These are phyloP conservation scores for Leishmania gerbilli DNA, from an alignment of 208 protist genomes.

Conservation along the genomic window DNA sequence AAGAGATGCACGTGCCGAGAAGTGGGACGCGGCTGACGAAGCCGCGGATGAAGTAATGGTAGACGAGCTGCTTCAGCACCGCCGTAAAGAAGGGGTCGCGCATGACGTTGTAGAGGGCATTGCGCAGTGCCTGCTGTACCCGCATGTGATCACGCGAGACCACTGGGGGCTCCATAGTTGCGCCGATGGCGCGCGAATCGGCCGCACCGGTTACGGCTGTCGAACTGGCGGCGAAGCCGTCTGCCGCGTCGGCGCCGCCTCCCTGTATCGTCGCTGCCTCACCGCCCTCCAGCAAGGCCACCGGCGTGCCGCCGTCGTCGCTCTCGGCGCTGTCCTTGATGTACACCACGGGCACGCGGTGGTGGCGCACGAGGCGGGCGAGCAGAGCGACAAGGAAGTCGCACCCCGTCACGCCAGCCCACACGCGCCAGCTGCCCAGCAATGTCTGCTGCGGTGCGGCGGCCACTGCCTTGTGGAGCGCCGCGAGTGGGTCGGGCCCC, in stretches of 20 bases:
- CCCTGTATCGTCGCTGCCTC: conserved; percentile 2
- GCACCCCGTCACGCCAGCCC: conserved; percentile 50
- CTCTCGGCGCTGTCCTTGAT: conserved; percentile 38
- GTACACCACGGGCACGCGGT: conserved; percentile 78
- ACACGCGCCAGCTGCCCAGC: conserved; percentile 57
- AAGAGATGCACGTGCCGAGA: conserved; percentile 55
- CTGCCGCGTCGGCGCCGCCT: conserved; percentile 6
- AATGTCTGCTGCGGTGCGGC: conserved; percentile 40
- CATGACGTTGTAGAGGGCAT: conserved; percentile 51
- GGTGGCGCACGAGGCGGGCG: conserved; percentile 52
- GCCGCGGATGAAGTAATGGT: conserved; percentile 65
- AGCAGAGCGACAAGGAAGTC: conserved; percentile 57
- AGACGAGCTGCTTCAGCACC: conserved; percentile 70
- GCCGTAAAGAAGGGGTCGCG: conserved; percentile 85
- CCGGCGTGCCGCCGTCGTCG: conserved; percentile 14
- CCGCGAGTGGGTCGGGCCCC: conserved; percentile 17
- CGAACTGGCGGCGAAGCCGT: neutral
- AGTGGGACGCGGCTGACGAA: conserved; percentile 77
- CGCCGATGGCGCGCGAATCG: conserved; percentile 17
- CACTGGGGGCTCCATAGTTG: conserved; percentile 20
- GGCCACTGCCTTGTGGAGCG: conserved; percentile 33
- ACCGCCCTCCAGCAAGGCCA: neutral
- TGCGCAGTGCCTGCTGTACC: conserved; percentile 64
- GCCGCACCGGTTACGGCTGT: neutral
- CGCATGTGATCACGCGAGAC: conserved; percentile 72